Percentiles rank a stretch among this genome's conserved stretches.
Conservation (phyloP, 805 yeast species). For the Lipomyces lipofer region DNA sequence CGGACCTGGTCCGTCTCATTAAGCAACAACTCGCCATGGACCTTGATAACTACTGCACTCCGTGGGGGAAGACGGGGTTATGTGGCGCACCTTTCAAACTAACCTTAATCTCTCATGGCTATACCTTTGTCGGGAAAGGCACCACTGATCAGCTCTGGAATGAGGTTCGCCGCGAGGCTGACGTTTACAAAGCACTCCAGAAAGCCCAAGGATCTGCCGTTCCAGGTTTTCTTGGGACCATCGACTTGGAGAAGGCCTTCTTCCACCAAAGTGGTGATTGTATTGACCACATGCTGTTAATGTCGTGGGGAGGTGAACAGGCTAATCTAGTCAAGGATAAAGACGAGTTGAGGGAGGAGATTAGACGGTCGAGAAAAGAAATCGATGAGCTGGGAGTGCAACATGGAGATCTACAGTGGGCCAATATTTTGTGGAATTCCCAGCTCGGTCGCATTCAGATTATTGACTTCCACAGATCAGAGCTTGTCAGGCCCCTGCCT, state of each 20-base stretch:
- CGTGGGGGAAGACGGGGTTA: background rate
- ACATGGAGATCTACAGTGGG: background rate
- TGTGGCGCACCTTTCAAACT: slow-evolving; percentile 1
- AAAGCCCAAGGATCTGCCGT: slow-evolving; percentile 2
- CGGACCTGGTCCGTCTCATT: background rate
- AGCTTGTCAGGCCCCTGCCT: background rate
- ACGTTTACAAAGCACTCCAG: background rate
- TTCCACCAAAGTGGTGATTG: background rate
- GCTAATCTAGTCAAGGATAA: background rate
- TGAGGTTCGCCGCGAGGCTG: background rate
- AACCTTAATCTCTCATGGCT: background rate
- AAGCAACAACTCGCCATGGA: background rate
- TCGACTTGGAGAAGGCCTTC: background rate
- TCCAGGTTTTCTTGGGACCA: background rate
- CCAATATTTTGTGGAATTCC: background rate
- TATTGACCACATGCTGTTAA: slow-evolving; percentile 1
- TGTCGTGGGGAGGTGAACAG: slow-evolving; percentile 1
- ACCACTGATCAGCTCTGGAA: background rate
- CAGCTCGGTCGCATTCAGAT: background rate
- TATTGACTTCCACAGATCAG: background rate
- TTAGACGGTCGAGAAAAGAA: background rate
- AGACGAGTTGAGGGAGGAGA: background rate
- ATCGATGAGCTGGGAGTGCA: background rate
- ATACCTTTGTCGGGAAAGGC: slow-evolving; percentile 2
- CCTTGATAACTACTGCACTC: background rate